Evolutionary conservation across 441 rosid genomes (phyloP).

Genomic region (Corymbia citriodora): DNA sequence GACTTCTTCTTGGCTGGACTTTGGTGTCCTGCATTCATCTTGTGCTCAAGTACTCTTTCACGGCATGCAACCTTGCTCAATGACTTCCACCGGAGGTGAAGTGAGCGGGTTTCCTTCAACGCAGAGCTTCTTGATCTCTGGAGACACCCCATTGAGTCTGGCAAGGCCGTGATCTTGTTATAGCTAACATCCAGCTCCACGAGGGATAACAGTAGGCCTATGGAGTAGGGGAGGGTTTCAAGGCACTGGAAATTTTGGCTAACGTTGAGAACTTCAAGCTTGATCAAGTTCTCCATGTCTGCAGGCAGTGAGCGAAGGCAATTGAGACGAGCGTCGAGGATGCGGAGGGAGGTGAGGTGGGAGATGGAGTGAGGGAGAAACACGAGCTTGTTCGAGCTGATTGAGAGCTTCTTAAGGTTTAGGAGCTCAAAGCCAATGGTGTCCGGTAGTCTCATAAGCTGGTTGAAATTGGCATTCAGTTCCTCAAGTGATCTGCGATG

Average conservation of each 20-base stretch:
- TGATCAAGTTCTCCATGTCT: slow-evolving; percentile 68
- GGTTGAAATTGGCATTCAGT: slow-evolving; percentile 83
- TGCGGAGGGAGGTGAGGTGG: slow-evolving; percentile 49
- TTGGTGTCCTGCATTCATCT: slow-evolving; percentile 40
- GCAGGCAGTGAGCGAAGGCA: slow-evolving; percentile 65
- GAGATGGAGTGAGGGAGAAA: slow-evolving; percentile 62
- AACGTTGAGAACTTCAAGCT: slow-evolving; percentile 61
- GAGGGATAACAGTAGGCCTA: slow-evolving; percentile 71
- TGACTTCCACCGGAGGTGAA: slow-evolving; percentile 64
- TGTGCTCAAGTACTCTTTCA: slow-evolving; percentile 58
- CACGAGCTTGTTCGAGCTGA: slow-evolving; percentile 69
- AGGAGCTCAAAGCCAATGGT: slow-evolving; percentile 58
- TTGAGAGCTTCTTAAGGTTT: slow-evolving; percentile 54
- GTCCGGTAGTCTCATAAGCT: slow-evolving; percentile 63
- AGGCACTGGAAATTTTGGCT: slow-evolving; percentile 87
- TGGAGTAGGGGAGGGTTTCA: slow-evolving; percentile 48
- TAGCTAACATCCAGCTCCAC: slow-evolving; percentile 76
- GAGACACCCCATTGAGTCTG: slow-evolving; percentile 78
- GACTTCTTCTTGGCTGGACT: slow-evolving; percentile 48
- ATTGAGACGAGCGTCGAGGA: slow-evolving; percentile 74
- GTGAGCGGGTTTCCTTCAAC: slow-evolving; percentile 80
- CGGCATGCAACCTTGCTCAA: slow-evolving; percentile 44
- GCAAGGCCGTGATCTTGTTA: slow-evolving; percentile 56
- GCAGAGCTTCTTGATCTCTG: slow-evolving; percentile 53
- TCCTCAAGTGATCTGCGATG: slow-evolving; percentile 59